A percentile compares a stretch with the other conserved stretches of the same genome.
These are phyloP conservation scores for Aspergillus diversus DNA, from an alignment of 495 filamentous ascomycete species.

Conservation along the genomic window DNA sequence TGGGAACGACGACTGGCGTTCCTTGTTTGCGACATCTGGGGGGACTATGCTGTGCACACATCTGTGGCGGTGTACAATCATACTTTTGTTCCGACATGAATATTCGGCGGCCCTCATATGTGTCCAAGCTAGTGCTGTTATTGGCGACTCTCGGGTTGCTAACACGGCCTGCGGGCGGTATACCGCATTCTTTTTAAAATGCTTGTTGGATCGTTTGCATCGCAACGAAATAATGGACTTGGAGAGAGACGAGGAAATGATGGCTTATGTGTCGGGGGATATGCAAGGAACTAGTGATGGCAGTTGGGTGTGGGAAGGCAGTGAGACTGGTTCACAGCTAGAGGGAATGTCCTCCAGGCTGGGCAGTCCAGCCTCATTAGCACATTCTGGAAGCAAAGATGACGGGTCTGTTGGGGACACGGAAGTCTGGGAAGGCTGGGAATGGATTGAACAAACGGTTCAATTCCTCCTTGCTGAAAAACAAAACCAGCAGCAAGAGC, in stretches of 20 bases:
- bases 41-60: slow-evolving; percentile 78
- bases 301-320: slow-evolving; percentile 85
- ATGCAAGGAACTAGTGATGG: slow-evolving; percentile 81
- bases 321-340: slow-evolving; percentile 53
- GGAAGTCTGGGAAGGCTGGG: slow-evolving; percentile 58
- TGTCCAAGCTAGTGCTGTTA: slow-evolving; percentile 67
- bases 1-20: slow-evolving; percentile 48
- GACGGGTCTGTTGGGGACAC: slow-evolving; percentile 16
- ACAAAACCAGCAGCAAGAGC: slow-evolving; percentile 8
- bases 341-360: slow-evolving; percentile 31
- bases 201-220: slow-evolving; percentile 60
- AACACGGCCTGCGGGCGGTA: slow-evolving; percentile 83
- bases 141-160: slow-evolving; percentile 69
- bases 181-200: slow-evolving; percentile 78
- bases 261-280: slow-evolving; percentile 87
- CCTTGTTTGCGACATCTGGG: slow-evolving; percentile 56
- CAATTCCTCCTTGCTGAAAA: slow-evolving; percentile 45
- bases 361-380: slow-evolving; percentile 15
- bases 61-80: slow-evolving; percentile 85
- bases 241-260: slow-evolving; percentile 85
- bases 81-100: slow-evolving; percentile 74
- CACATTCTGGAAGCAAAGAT: slow-evolving; percentile 7
- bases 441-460: slow-evolving; percentile 53
- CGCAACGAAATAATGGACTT: slow-evolving; percentile 55
- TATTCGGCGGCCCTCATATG: slow-evolving; percentile 74